phyloP scores from a whole-genome alignment of 148 eudicot genomes.

The Silene uniflora region DNA sequence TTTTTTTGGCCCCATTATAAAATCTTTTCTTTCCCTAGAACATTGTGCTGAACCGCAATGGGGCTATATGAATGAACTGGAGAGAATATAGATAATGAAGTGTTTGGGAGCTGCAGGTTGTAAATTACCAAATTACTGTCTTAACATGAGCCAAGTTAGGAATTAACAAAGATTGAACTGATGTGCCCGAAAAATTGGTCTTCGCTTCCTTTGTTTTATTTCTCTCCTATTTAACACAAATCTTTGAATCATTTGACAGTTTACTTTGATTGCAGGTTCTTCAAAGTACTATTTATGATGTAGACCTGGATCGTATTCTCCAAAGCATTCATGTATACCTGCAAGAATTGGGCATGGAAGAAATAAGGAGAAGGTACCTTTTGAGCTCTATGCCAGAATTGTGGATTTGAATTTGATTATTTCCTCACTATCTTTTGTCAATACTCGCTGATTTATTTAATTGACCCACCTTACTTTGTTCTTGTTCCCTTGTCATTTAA shows the following conservation, averaged over 20 bases:
- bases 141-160: neutral
- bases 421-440: neutral
- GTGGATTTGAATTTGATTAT: neutral
- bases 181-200: neutral
- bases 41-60: too few species aligned
- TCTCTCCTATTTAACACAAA: too few species aligned
- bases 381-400: neutral
- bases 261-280: slow-evolving; percentile 60
- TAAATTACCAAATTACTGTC: neutral
- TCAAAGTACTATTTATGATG: slow-evolving; percentile 87
- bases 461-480: neutral
- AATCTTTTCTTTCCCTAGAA: too few species aligned
- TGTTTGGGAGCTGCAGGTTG: neutral
- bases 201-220: too few species aligned
- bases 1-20: too few species aligned
- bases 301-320: slow-evolving; percentile 92
- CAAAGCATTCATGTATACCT: slow-evolving; percentile 93
- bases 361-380: slow-evolving; percentile 86
- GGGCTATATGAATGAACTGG: too few species aligned
- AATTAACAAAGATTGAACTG: neutral
- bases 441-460: neutral
- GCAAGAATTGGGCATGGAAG: slow-evolving; percentile 98
- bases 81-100: too few species aligned
- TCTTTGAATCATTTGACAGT: too few species aligned
- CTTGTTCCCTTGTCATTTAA: neutral